Base-by-base conservation (phyloP, 2,329 filamentous ascomycete genomes). In the Paraphaeosphaeria minitans region DNA sequence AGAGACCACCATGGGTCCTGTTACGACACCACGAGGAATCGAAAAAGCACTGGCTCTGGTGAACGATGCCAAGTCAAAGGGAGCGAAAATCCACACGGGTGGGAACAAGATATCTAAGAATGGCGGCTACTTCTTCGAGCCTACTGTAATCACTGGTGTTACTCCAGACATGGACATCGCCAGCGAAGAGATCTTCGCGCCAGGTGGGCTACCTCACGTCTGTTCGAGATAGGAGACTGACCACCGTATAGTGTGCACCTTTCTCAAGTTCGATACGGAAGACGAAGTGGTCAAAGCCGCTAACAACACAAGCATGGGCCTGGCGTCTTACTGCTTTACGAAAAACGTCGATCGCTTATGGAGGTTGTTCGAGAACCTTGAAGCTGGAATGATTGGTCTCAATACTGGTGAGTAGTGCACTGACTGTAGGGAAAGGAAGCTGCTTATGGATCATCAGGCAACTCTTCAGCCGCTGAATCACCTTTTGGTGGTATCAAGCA, bases 401-500 rank as follows among this genome's bases (percentile, higher is more conserved):
- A 88, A 88, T 65, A 86, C 83, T 56, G 83, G 85, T 79, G 68
- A 67, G 74, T 59, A 10, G 16, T 7, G 31, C 1, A n/a, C 5
- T n/a, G 2, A 14, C 24, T 4, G 5, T 19, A 22, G 21, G 6
- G 10, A 16, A 22, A n/a, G n/a, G 10, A 19, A n/a, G n/a, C 24
- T 27, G 33, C 51, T 60, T 3, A 57, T 4, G 13, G 22, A 13
- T 35, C 6, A 3, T 61, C 66, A 79, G 85, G 85, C 19, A 88
- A 88, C 66, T 80, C 82, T n/a, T 88, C 86, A 1, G 86, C 87
- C 1, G 87, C 87, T 0, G 87, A 89, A 69, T 84, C 84, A 22
- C 87, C 87, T 2, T 89, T 89, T 67, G 87, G 87, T 19, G 87
- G 87, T 2, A 87, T 89, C 67, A 89, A 89, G 77, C 85, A 89